phyloP scores from a whole-genome alignment of 2,329 filamentous ascomycete genomes.

The Blumeria graminis region DNA sequence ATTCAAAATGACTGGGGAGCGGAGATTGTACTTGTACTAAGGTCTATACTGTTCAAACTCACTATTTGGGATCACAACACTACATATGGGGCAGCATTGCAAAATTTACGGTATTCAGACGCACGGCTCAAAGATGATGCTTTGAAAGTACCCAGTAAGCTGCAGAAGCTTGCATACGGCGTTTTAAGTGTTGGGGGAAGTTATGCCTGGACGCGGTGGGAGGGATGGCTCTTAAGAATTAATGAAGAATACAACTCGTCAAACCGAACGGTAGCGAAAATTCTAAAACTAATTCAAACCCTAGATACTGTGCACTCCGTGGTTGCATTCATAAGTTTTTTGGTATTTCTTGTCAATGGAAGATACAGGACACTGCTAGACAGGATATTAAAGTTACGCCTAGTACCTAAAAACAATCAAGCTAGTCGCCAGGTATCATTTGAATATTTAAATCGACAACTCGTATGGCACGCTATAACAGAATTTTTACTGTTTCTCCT shows the following conservation, averaged over 20 bases:
- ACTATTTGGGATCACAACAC: constrained; percentile 93
- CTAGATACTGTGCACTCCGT: constrained; percentile 54
- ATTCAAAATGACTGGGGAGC: constrained; percentile 67
- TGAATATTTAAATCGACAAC: constrained; percentile 88
- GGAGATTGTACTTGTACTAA: constrained; percentile 58
- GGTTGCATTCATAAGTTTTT: constrained; percentile 63
- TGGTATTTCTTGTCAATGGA: constrained; percentile 77
- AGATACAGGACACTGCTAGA: constrained; percentile 80
- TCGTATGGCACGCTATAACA: constrained; percentile 99
- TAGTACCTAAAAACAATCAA: constrained; percentile 65
- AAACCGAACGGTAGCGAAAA: constrained; percentile 23
- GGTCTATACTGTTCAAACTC: constrained; percentile 73
- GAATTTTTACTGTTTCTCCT: constrained; percentile 94
- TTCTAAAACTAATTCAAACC: constrained; percentile 41
- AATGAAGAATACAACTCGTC: constrained; percentile 51
- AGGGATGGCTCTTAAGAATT: constrained; percentile 56
- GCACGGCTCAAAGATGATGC: constrained; percentile 41
- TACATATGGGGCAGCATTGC: constrained; percentile 77
- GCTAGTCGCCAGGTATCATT: constrained; percentile 84
- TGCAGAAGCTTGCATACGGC: constrained; percentile 70
- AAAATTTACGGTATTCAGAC: constrained; percentile 78
- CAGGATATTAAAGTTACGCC: constrained; percentile 56
- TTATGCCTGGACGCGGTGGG: constrained; percentile 84
- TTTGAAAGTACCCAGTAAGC: constrained; percentile 44
- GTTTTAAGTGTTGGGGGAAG: constrained; percentile 64